Base-by-base conservation (phyloP, 306 rosid species). In the Prunus mira region DNA sequence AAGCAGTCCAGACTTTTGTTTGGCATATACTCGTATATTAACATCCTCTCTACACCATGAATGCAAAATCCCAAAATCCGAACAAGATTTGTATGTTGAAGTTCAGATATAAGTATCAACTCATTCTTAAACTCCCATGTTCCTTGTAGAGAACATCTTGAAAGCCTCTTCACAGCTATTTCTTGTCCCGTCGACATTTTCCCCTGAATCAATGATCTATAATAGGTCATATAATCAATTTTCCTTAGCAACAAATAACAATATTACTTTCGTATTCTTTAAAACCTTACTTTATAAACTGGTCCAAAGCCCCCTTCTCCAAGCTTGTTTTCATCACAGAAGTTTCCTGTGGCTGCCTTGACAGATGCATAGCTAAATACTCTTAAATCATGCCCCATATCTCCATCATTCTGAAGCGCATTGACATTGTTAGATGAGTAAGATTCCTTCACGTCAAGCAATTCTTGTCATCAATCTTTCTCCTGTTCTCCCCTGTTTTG, bases 291-390 rank as follows among this genome's bases (percentile, higher is more conserved):
- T 55, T 46, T 67, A 46, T 67, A 67, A 24, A 67, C 72, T 22
- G 72, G 55, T 67, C 72, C 72, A 67, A 67, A 46, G 20, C 72
- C 72, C 34, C 72, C 72, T 12, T 67, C 72, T 24, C 72, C 72
- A 12, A 67, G 72, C 72, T 67, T 67, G 72, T 46, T 67, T 46
- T 67, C 13, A 0, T 11, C 3, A 19, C 30, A 46, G 72, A 46
- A 67, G 56, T 45, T 19, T 22, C 12, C 19, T 67, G 72, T 67
- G 34, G 56, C 72, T 12, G 56, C 72, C 72, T 3, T 46, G 72
- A 67, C 13, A 67, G 72, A 6, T 51, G 41, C 32, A 6, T 67
- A 67, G 9, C 18, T 67, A 22, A 41, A 43, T 67, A 34, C 9
- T 6, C 41, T 34, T 34, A 34, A 34, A 34, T 34, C 41, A 34